phyloP scores from a whole-genome alignment of 2,329 filamentous ascomycete genomes.

The Nigrograna mackinnonii region DNA sequence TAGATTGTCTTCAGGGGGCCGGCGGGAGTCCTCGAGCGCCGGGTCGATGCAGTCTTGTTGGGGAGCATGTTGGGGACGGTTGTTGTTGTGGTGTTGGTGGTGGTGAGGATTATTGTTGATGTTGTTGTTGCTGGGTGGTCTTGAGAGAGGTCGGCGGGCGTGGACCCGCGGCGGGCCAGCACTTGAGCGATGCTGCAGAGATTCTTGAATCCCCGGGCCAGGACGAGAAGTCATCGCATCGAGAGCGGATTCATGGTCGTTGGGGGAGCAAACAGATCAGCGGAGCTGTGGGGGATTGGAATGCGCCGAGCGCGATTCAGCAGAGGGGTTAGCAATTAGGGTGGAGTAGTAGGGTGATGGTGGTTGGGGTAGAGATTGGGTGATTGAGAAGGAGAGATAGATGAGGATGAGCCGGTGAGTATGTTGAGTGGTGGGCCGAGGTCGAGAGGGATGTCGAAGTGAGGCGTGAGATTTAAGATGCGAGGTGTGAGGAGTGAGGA shows the following conservation, averaged over 20 bases:
- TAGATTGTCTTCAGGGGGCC: conserved; percentile 20
- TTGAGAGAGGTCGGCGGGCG: conserved; percentile 30
- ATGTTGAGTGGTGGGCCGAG: not conserved
- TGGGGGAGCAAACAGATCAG: conserved; percentile 28
- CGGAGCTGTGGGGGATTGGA: conserved; percentile 19
- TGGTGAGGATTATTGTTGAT: too few species aligned
- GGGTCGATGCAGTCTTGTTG: conserved; percentile 39
- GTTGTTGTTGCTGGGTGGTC: conserved; percentile 27
- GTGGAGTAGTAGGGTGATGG: not conserved
- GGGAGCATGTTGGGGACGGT: conserved; percentile 23
- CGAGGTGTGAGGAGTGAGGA: conserved; percentile 12
- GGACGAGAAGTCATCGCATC: conserved; percentile 49
- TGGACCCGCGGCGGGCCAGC: conserved; percentile 30
- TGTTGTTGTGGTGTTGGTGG: too few species aligned
- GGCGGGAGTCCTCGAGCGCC: conserved; percentile 32
- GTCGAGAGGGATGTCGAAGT: not conserved
- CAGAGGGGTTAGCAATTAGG: not conserved
- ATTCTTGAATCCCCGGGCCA: conserved; percentile 43
- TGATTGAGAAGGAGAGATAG: not conserved
- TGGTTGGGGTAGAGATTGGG: not conserved
- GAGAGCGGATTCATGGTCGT: conserved; percentile 44
- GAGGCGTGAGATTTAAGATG: conserved; percentile 5
- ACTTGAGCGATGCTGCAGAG: conserved; percentile 40
- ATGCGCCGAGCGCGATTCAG: too few species aligned
- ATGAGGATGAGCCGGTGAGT: not conserved